Percentiles rank a stretch among this genome's conserved stretches.
phyloP scores from a whole-genome alignment of 2,329 filamentous ascomycete species.

The Rutstroemia sp. region DNA sequence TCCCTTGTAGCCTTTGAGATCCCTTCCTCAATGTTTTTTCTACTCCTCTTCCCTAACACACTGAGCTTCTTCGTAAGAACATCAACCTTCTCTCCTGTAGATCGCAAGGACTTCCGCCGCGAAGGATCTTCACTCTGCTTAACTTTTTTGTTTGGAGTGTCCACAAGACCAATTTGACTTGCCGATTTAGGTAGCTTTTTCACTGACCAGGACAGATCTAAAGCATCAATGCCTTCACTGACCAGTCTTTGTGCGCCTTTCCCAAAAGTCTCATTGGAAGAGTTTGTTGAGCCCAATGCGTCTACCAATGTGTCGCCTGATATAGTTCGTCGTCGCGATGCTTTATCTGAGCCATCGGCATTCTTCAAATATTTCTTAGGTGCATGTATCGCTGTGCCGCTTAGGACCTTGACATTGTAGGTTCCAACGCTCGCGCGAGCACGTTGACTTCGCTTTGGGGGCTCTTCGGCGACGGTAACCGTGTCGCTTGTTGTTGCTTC shows the following conservation, averaged over 20 bases:
- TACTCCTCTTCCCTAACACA: conserved; percentile 52
- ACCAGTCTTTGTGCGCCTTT: conserved; percentile 27
- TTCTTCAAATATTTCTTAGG: conserved; percentile 37
- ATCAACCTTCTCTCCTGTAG: conserved; percentile 37
- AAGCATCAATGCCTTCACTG: conserved; percentile 39
- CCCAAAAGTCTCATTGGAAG: conserved; percentile 18
- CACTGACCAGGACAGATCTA: conserved; percentile 38
- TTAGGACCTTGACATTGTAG: conserved; percentile 60
- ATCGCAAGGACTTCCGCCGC: conserved; percentile 34
- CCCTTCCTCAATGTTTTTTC: conserved; percentile 41
- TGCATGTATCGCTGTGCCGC: conserved; percentile 53
- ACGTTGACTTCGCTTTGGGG: conserved; percentile 44
- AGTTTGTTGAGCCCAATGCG: conserved; percentile 27
- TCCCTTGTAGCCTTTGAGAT: conserved; percentile 47
- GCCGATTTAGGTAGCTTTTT: conserved; percentile 32
- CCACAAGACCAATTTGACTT: conserved; percentile 19
- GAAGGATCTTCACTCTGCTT: conserved; percentile 24
- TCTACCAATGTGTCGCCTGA: conserved; percentile 32
- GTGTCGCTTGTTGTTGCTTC: conserved; percentile 14
- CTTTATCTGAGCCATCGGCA: conserved; percentile 6
- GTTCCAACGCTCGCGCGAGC: conserved; percentile 48
- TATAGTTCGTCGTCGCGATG: conserved; percentile 37
- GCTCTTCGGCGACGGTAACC: conserved; percentile 6
- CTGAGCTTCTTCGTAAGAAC: conserved; percentile 41
- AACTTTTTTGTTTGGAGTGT: conserved; percentile 26